A percentile compares a stretch with the other conserved stretches of the same genome.
phyloP scores from a whole-genome alignment of 352 stramenopile species.

The Phytophthora hybrid region DNA sequence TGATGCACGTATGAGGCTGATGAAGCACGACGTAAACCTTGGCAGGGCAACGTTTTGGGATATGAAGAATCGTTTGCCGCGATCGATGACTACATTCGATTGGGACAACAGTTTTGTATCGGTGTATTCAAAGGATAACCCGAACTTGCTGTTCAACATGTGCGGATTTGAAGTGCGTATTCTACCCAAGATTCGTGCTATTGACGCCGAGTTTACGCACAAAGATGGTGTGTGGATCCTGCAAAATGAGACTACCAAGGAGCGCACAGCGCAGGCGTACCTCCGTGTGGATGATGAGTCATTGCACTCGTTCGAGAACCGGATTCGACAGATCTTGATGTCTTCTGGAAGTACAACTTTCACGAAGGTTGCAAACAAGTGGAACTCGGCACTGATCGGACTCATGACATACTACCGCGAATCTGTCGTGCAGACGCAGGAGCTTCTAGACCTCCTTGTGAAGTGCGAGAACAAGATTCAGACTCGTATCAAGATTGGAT shows the following conservation, averaged over 20 bases:
- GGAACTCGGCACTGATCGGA: slow-evolving; percentile 94
- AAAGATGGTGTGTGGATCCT: slow-evolving; percentile 99
- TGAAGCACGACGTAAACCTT: slow-evolving; percentile 99
- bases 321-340: slow-evolving; percentile 99
- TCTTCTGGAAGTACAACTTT: slow-evolving; percentile 99
- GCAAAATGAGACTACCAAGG: slow-evolving; percentile 99
- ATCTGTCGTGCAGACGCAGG: slow-evolving; percentile 99
- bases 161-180: slow-evolving; percentile 98
- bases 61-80: slow-evolving; percentile 99
- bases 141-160: slow-evolving; percentile 99
- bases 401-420: slow-evolving; percentile 99
- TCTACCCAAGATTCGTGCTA: slow-evolving; percentile 92
- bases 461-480: slow-evolving; percentile 99
- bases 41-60: slow-evolving; percentile 99
- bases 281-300: slow-evolving; percentile 96
- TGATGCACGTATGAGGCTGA: slow-evolving; percentile 99
- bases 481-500: slow-evolving; percentile 99
- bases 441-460: slow-evolving; percentile 99
- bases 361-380: slow-evolving; percentile 99
- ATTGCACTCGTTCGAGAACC: slow-evolving; percentile 98
- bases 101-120: slow-evolving; percentile 99
- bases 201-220: slow-evolving; percentile 94
- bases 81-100: slow-evolving; percentile 98
- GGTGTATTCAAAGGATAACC: slow-evolving; percentile 99
- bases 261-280: slow-evolving; percentile 99